Evolutionary conservation across 352 stramenopile genomes (phyloP).

Genomic region (Phytopythium vexans): DNA sequence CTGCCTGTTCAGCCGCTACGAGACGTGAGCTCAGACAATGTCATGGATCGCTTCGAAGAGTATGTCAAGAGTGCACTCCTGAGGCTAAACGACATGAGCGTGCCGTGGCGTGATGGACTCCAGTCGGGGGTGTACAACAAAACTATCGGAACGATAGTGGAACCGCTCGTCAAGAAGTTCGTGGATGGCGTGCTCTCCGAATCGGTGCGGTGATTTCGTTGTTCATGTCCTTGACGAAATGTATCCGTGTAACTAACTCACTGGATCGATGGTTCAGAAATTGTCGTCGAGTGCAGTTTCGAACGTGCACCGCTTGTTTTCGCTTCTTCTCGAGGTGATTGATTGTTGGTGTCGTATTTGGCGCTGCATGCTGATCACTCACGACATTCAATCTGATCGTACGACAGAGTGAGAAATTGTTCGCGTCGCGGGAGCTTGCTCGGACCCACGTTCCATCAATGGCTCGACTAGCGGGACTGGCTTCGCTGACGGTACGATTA

Average conservation of each 20-base stretch:
- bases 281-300: conserved; percentile 36
- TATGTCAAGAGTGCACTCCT: conserved; percentile 59
- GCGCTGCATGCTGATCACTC: background rate
- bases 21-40: conserved; percentile 31
- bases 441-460: conserved; percentile 49
- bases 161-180: conserved; percentile 55
- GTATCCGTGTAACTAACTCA: background rate
- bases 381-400: background rate
- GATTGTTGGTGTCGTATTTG: background rate
- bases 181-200: conserved; percentile 47
- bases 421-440: conserved; percentile 45
- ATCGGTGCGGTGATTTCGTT: conserved; percentile 23
- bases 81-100: conserved; percentile 58
- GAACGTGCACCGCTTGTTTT: conserved; percentile 46
- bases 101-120: conserved; percentile 66
- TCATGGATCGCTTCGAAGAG: conserved; percentile 38
- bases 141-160: conserved; percentile 42
- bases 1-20: conserved; percentile 26
- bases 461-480: conserved; percentile 46
- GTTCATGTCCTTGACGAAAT: background rate
- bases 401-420: conserved; percentile 40
- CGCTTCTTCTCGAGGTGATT: conserved; percentile 48
- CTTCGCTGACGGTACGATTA: conserved; percentile 38
- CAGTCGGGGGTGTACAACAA: conserved; percentile 50
- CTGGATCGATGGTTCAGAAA: conserved; percentile 26